Conservation (phyloP, 1,284 basidiomycete species). For the Tausonia pullulans region DNA sequence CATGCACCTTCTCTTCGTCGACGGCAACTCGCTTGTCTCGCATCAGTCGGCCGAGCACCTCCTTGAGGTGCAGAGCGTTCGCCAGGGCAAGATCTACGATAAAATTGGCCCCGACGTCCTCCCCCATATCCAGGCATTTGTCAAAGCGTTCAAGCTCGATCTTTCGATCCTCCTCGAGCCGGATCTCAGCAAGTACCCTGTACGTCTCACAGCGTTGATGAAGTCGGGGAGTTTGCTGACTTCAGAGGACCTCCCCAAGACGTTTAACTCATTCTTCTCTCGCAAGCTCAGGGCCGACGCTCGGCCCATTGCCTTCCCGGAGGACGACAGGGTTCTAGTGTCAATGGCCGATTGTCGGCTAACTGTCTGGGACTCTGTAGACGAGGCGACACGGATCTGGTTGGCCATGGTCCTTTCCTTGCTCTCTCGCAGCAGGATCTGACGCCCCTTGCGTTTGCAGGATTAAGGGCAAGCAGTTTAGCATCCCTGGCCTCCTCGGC, state of each 20-base stretch:
- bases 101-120: slow-evolving; percentile 30
- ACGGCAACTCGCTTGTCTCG: slow-evolving; percentile 43
- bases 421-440: neutral
- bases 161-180: slow-evolving; percentile 54
- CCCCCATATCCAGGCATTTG: slow-evolving; percentile 56
- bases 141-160: slow-evolving; percentile 57
- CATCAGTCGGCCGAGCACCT: slow-evolving; percentile 47
- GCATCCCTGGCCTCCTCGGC: slow-evolving; percentile 48
- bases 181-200: slow-evolving; percentile 48
- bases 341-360: slow-evolving; percentile 64
- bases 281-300: slow-evolving; percentile 53
- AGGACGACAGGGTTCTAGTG: slow-evolving; percentile 47
- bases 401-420: slow-evolving; percentile 22
- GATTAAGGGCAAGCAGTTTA: slow-evolving; percentile 67
- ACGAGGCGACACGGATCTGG: slow-evolving; percentile 58
- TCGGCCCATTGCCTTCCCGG: slow-evolving; percentile 51
- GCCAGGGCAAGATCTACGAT: slow-evolving; percentile 39
- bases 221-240: slow-evolving; percentile 5
- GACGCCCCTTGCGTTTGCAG: slow-evolving; percentile 29
- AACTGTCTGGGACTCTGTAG: slow-evolving; percentile 52
- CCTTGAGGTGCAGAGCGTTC: slow-evolving; percentile 54
- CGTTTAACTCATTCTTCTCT: slow-evolving; percentile 75
- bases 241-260: slow-evolving; percentile 26
- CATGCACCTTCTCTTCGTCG: slow-evolving; percentile 65
- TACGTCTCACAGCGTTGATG: slow-evolving; percentile 18